phyloP scores from a whole-genome alignment of 768 basidiomycete genomes.

The Suillus alpinus region DNA sequence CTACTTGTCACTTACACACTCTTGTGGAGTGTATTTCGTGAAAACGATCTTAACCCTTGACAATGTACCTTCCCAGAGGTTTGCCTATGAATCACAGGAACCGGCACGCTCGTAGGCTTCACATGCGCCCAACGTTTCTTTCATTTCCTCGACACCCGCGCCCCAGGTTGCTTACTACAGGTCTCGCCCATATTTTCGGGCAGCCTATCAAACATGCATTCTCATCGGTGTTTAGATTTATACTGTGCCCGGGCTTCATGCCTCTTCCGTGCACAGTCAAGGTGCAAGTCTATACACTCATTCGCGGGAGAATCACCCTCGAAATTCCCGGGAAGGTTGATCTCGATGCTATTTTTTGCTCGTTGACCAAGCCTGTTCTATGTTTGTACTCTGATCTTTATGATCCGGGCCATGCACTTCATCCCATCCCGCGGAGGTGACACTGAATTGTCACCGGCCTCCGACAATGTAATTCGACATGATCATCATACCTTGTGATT shows the following conservation, averaged over 20 bases:
- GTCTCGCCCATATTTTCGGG: neutral
- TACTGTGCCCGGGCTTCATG: neutral
- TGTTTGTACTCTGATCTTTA: neutral
- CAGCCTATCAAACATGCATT: neutral
- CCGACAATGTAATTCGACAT: neutral
- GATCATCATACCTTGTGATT: neutral
- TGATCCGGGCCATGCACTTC: neutral
- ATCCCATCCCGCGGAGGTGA: neutral
- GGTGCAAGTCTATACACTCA: neutral
- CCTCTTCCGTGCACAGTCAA: neutral
- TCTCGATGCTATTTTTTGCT: neutral
- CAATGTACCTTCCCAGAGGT: neutral
- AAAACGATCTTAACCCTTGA: neutral
- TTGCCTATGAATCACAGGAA: neutral
- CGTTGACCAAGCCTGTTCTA: neutral
- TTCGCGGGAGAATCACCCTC: constrained; percentile 3
- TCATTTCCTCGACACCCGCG: neutral
- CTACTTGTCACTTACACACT: neutral
- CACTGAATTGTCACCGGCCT: neutral
- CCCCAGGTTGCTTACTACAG: neutral
- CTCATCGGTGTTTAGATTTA: neutral
- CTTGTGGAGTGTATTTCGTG: neutral
- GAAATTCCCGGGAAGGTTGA: neutral
- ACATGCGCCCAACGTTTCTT: neutral
- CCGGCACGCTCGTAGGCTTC: neutral